Conservation (phyloP, 2,329 filamentous ascomycete species). For the Fusarium burgessii region DNA sequence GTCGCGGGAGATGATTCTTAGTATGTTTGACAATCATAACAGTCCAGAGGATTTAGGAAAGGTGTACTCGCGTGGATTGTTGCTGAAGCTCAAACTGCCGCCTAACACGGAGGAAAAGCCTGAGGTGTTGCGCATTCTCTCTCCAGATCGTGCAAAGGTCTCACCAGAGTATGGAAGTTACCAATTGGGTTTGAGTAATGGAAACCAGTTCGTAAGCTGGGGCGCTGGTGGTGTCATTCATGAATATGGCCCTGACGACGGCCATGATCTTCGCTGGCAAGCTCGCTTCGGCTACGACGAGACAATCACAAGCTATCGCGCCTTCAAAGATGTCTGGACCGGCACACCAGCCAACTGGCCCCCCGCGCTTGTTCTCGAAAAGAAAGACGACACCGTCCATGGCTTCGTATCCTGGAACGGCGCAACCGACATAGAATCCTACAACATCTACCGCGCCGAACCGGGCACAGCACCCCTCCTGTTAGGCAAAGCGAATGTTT, state of each 20-base stretch:
- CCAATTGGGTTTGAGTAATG: conserved; percentile 32
- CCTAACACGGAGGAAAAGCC: conserved; percentile 22
- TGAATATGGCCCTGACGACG: conserved; percentile 41
- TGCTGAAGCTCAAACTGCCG: conserved; percentile 31
- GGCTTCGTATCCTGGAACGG: conserved; percentile 47
- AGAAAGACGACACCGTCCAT: neutral
- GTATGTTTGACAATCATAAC: conserved; percentile 54
- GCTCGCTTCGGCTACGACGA: conserved; percentile 41
- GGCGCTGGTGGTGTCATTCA: conserved; percentile 42
- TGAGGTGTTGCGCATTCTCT: conserved; percentile 13
- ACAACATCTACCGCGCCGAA: conserved; percentile 37
- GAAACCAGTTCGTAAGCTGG: conserved; percentile 42
- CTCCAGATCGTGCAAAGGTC: conserved; percentile 26
- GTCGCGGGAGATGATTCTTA: conserved; percentile 42
- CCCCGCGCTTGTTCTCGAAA: conserved; percentile 30
- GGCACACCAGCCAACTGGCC: conserved; percentile 39
- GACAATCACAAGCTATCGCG: conserved; percentile 39
- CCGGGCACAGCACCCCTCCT: neutral
- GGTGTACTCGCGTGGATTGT: conserved; percentile 21
- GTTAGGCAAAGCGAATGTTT: neutral
- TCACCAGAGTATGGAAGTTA: conserved; percentile 37
- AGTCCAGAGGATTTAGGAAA: conserved; percentile 19
- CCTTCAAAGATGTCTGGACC: conserved; percentile 42
- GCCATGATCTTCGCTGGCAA: conserved; percentile 43
- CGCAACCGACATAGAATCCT: conserved; percentile 42